Percentiles rank a stretch among this genome's conserved stretches.
These are phyloP conservation scores for Ciborinia camelliae DNA, from an alignment of 2,329 filamentous ascomycete genomes.

Conservation along the genomic window DNA sequence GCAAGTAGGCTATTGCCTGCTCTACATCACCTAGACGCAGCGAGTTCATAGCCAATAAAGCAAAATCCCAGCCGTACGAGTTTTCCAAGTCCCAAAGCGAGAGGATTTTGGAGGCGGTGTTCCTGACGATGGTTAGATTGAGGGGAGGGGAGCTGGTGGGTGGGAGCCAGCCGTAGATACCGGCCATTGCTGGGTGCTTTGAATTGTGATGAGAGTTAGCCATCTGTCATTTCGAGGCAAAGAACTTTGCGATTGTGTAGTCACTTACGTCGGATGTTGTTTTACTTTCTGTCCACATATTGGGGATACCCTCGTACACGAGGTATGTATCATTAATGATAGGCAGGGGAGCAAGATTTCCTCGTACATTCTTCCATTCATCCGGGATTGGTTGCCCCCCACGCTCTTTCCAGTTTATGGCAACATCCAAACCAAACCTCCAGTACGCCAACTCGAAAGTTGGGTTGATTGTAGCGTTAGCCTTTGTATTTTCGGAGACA, in stretches of 20 bases:
- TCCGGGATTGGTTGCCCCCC: conserved; percentile 44
- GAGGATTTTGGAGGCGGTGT: conserved; percentile 42
- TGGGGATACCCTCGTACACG: conserved; percentile 51
- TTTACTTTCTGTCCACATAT: conserved; percentile 41
- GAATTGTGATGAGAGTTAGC: conserved; percentile 29
- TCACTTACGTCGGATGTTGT: conserved; percentile 8
- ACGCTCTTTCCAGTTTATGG: conserved; percentile 50
- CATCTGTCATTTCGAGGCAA: not conserved
- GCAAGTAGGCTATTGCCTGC: conserved; percentile 42
- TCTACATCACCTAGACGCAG: conserved; percentile 43
- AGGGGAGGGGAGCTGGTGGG: conserved; percentile 38
- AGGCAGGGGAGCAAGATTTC: conserved; percentile 53
- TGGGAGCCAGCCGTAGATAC: conserved; percentile 45
- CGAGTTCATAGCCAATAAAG: conserved; percentile 47
- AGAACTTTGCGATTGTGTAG: not conserved
- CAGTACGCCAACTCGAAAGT: conserved; percentile 60
- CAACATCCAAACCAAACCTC: conserved; percentile 56
- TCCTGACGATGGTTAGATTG: conserved; percentile 38
- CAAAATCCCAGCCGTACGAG: conserved; percentile 47
- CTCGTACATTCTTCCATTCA: conserved; percentile 47
- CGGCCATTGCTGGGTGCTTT: conserved; percentile 47
- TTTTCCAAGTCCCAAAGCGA: conserved; percentile 43
- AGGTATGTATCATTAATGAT: conserved; percentile 49
- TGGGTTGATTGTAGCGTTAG: conserved; percentile 55
- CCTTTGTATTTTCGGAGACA: conserved; percentile 55